These are phyloP conservation scores for Haplographium delicatum DNA, from an alignment of 495 filamentous ascomycete species.

Conservation along the genomic window DNA sequence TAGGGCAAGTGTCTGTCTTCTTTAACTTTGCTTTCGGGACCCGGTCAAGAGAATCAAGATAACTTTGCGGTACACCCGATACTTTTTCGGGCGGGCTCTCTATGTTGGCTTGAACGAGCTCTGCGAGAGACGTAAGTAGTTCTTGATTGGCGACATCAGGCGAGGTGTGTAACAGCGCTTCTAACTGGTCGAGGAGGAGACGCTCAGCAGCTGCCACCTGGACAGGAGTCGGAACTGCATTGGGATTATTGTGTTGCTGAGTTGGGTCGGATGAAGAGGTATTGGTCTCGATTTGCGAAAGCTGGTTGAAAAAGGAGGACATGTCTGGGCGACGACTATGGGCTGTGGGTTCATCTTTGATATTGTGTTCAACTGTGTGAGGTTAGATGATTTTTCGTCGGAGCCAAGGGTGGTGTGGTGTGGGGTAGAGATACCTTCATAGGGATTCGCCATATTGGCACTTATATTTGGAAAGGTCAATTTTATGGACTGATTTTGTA, in stretches of 20 bases:
- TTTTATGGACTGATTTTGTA: neutral
- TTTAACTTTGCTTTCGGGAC: conserved; percentile 66
- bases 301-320: conserved; percentile 78
- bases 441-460: conserved; percentile 19
- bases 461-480: neutral
- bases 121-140: conserved; percentile 56
- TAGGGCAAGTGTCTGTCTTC: conserved; percentile 68
- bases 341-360: conserved; percentile 37
- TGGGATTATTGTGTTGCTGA: conserved; percentile 47
- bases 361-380: conserved; percentile 77
- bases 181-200: conserved; percentile 46
- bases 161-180: conserved; percentile 8
- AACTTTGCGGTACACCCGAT: conserved; percentile 72
- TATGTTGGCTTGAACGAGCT: conserved; percentile 55
- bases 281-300: conserved; percentile 55
- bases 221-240: conserved; percentile 65
- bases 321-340: conserved; percentile 69
- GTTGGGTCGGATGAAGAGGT: conserved; percentile 31
- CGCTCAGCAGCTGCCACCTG: conserved; percentile 61
- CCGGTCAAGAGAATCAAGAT: conserved; percentile 75
- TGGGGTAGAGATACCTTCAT: conserved; percentile 15
- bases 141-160: conserved; percentile 34
- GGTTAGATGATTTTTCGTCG: neutral
- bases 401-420: neutral
- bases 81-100: conserved; percentile 62